Evolutionary conservation across 495 filamentous ascomycete genomes (phyloP).

Genomic region (Sphaerosporella brunnea): DNA sequence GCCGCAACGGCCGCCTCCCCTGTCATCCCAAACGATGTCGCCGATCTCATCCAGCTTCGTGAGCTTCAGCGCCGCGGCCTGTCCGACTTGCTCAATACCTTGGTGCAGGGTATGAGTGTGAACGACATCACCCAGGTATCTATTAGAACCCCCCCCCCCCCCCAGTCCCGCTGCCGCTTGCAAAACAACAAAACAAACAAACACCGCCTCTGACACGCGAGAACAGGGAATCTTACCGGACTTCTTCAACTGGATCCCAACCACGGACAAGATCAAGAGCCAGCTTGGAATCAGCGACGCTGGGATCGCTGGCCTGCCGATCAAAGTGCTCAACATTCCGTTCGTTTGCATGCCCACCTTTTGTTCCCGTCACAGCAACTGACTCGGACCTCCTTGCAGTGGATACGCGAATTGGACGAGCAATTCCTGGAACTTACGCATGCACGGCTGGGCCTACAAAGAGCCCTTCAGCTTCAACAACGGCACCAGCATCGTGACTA

Average conservation of each 20-base stretch:
- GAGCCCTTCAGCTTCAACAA: conserved; percentile 35
- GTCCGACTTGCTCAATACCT: conserved; percentile 1
- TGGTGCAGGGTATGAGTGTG: neutral
- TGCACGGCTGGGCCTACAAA: conserved; percentile 67
- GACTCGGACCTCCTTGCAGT: conserved; percentile 19
- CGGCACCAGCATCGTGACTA: conserved; percentile 29
- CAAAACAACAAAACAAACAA: neutral
- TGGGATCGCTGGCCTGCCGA: conserved; percentile 43
- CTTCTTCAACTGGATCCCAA: conserved; percentile 13
- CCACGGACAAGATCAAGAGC: conserved; percentile 23
- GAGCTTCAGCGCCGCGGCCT: conserved; percentile 1
- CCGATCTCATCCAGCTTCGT: neutral
- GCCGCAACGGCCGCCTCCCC: neutral
- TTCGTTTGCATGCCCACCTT: conserved; percentile 22
- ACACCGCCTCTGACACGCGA: neutral
- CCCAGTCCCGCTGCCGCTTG: too few species aligned
- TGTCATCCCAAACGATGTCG: neutral
- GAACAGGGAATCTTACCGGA: conserved; percentile 21
- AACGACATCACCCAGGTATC: conserved; percentile 2
- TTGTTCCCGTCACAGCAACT: conserved; percentile 1
- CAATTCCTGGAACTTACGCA: conserved; percentile 53
- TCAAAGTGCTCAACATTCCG: conserved; percentile 55
- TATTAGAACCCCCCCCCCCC: too few species aligned
- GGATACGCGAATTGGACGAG: conserved; percentile 69
- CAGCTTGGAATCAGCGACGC: conserved; percentile 39